Evolutionary conservation across 2,329 filamentous ascomycete genomes (phyloP).

Genomic region (Drechslerella dactyloides): DNA sequence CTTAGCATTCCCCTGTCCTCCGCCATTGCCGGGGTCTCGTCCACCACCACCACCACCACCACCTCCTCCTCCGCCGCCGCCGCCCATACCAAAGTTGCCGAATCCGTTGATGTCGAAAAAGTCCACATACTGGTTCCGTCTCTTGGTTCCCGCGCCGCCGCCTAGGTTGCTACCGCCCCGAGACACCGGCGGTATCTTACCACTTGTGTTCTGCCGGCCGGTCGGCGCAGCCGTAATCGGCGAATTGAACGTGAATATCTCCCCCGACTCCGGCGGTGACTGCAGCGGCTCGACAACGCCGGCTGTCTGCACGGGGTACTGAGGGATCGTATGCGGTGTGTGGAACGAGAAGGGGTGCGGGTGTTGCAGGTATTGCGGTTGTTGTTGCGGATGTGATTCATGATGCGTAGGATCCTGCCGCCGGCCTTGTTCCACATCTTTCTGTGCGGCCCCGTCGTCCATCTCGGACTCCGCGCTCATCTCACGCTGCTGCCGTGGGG

Average conservation of each 20-base stretch:
- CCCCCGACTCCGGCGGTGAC: slow-evolving; percentile 31
- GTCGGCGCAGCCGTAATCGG: slow-evolving; percentile 8
- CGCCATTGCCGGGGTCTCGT: slow-evolving; percentile 22
- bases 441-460: slow-evolving; percentile 23
- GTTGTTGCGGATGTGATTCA: slow-evolving; percentile 30
- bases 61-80: slow-evolving; percentile 10
- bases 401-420: slow-evolving; percentile 19
- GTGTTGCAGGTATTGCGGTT: slow-evolving; percentile 6
- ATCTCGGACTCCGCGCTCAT: slow-evolving; percentile 45
- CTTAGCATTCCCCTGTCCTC: slow-evolving; percentile 42
- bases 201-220: slow-evolving; percentile 17
- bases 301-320: slow-evolving; percentile 34
- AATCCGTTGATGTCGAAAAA: slow-evolving; percentile 47
- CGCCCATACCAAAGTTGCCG: slow-evolving; percentile 41
- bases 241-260: slow-evolving; percentile 46
- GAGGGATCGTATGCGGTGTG: slow-evolving; percentile 23
- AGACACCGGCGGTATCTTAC: slow-evolving; percentile 20
- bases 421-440: slow-evolving; percentile 29
- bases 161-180: slow-evolving; percentile 25
- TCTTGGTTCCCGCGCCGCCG: slow-evolving; percentile 30
- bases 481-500: slow-evolving; percentile 37
- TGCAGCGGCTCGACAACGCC: slow-evolving; percentile 22
- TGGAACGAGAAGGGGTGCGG: slow-evolving; percentile 31
- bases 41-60: no score
- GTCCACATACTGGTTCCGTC: slow-evolving; percentile 35